phyloP scores from a whole-genome alignment of 179 eudicot genomes.

The Actinidia arguta region DNA sequence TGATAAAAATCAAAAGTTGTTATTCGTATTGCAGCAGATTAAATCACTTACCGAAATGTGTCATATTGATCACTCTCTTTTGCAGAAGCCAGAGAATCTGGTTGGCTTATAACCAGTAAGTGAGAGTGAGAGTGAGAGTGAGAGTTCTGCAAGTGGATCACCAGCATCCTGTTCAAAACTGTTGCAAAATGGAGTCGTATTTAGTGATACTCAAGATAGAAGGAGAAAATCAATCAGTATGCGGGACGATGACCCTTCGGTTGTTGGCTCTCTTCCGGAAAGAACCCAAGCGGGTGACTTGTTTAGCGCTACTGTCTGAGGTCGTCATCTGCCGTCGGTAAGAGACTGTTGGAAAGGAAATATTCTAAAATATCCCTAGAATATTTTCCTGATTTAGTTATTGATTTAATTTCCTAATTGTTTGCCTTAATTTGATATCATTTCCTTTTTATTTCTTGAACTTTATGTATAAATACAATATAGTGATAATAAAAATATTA shows the following conservation, averaged over 20 bases:
- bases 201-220: conserved; percentile 41
- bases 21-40: background rate
- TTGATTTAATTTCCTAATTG: no score
- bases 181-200: conserved; percentile 31
- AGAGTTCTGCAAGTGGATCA: conserved; percentile 50
- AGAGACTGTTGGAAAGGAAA: no score
- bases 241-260: conserved; percentile 30
- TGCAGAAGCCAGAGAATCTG: conserved; percentile 50
- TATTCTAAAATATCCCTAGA: no score
- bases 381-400: no score
- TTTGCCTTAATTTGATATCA: no score
- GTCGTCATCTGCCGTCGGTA: conserved; percentile 44
- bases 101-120: conserved; percentile 31
- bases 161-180: conserved; percentile 44
- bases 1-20: no score
- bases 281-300: conserved; percentile 57
- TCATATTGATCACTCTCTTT: background rate
- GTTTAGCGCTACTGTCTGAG: conserved; percentile 43
- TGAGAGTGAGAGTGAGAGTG: conserved; percentile 37
- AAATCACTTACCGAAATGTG: background rate
- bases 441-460: no score
- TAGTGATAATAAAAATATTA: no score
- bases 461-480: no score
- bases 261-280: conserved; percentile 27
- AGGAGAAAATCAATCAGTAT: conserved; percentile 43